Conservation (phyloP, 2,329 filamentous ascomycete genomes). For the Trichoderma simmonsii region DNA sequence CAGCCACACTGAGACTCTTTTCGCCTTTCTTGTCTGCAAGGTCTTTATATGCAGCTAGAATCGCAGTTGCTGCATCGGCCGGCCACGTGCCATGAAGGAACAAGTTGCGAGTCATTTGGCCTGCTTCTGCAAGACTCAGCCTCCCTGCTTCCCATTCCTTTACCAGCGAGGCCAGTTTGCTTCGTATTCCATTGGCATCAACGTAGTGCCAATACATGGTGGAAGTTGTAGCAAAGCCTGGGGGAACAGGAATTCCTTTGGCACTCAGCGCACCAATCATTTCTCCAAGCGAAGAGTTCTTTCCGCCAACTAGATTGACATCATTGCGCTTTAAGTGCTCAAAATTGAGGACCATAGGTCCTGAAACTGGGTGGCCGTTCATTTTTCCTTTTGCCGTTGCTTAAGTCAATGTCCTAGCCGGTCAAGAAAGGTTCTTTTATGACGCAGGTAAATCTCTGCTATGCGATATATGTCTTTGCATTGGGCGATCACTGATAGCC, state of each 20-base stretch:
- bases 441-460: neutral
- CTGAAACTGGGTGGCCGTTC: neutral
- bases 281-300: slow-evolving; percentile 39
- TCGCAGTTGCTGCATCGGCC: slow-evolving; percentile 27
- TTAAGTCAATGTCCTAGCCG: neutral
- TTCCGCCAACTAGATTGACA: slow-evolving; percentile 34
- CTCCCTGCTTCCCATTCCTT: slow-evolving; percentile 31
- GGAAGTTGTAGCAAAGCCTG: slow-evolving; percentile 36
- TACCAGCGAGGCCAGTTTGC: slow-evolving; percentile 29
- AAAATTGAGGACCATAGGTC: neutral
- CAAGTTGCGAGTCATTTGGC: slow-evolving; percentile 28
- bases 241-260: slow-evolving; percentile 32
- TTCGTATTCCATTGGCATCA: slow-evolving; percentile 32
- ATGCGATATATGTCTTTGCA: neutral
- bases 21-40: slow-evolving; percentile 25
- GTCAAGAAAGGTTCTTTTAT: neutral
- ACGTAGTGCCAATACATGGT: slow-evolving; percentile 35
- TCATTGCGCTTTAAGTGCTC: neutral
- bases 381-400: neutral
- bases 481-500: neutral
- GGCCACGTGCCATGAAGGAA: slow-evolving; percentile 35
- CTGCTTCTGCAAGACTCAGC: slow-evolving; percentile 30
- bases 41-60: slow-evolving; percentile 29
- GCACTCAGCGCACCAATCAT: slow-evolving; percentile 33
- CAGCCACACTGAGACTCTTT: slow-evolving; percentile 33